Conservation (phyloP, 441 rosid species). For the Pelargonium exstipulatum region DNA sequence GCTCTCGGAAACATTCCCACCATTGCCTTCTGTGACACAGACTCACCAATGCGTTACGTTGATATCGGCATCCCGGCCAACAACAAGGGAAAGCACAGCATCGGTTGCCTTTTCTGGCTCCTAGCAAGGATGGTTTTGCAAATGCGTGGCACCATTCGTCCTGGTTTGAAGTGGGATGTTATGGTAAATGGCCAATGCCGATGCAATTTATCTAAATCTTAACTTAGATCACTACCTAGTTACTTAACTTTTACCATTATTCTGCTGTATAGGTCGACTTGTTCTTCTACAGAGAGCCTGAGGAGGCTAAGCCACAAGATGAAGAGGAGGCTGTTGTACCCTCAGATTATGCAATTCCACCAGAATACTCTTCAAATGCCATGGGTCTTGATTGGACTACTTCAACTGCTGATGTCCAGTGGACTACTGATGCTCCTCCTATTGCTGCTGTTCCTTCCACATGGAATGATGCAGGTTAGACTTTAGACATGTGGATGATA, state of each 20-base stretch:
- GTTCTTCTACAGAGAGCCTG: conserved; percentile 27
- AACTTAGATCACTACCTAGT: neutral
- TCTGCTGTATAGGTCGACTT: conserved; percentile 57
- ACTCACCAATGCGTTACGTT: conserved; percentile 80
- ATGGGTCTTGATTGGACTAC: conserved; percentile 38
- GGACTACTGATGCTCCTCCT: conserved; percentile 44
- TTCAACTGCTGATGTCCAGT: conserved; percentile 40
- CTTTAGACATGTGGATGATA: conserved; percentile 4
- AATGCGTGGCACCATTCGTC: conserved; percentile 86
- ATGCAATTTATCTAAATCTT: neutral
- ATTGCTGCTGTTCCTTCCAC: conserved; percentile 43
- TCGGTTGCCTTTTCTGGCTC: conserved; percentile 90
- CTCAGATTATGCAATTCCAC: conserved; percentile 34
- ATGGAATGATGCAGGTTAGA: conserved; percentile 35
- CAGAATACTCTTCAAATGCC: neutral
- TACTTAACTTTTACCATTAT: neutral
- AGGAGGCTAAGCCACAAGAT: conserved; percentile 66
- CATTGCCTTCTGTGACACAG: conserved; percentile 88
- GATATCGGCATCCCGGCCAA: conserved; percentile 93
- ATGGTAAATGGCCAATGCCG: conserved; percentile 42
- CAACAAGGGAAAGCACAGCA: conserved; percentile 95
- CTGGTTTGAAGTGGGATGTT: conserved; percentile 83
- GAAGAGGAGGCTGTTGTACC: conserved; percentile 54
- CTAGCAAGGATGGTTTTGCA: conserved; percentile 93
- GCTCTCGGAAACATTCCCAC: conserved; percentile 94